A percentile compares a stretch with the other conserved stretches of the same genome.
These are phyloP conservation scores for Xylariaceae sp. DNA, from an alignment of 2,329 filamentous ascomycete species.

Conservation along the genomic window DNA sequence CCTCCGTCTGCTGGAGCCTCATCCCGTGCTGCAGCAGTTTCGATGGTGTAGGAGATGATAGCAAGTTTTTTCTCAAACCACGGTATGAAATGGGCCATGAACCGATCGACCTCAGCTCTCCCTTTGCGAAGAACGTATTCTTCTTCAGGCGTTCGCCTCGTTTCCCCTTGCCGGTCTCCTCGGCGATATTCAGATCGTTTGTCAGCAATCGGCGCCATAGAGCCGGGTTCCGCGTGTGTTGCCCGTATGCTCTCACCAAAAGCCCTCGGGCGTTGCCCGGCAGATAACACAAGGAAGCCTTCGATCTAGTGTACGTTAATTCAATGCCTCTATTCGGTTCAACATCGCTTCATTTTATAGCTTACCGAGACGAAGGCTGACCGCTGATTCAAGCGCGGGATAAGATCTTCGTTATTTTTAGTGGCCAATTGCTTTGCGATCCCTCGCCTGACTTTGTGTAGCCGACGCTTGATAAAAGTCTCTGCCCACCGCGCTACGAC, in stretches of 20 bases:
- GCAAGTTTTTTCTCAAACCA: constrained; percentile 30
- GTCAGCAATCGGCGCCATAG: constrained; percentile 27
- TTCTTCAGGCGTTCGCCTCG: constrained; percentile 24
- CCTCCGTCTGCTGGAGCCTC: constrained; percentile 17
- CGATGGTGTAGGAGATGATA: constrained; percentile 27
- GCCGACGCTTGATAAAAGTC: constrained; percentile 13
- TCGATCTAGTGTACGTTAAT: constrained; percentile 3
- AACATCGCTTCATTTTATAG: too few relatives aligned
- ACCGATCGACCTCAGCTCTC: constrained; percentile 22
- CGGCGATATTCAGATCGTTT: constrained; percentile 24
- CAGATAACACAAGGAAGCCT: constrained; percentile 11
- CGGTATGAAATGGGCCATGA: constrained; percentile 27
- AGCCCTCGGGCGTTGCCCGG: constrained; percentile 19
- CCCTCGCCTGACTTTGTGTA: constrained; percentile 25
- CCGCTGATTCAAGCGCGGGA: too few relatives aligned
- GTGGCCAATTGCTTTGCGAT: constrained; percentile 25
- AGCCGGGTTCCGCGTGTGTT: too few relatives aligned
- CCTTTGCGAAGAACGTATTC: constrained; percentile 28
- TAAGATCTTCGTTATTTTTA: too few relatives aligned
- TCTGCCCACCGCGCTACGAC: neutral
- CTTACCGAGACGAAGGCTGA: too few relatives aligned
- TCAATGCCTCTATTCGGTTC: neutral
- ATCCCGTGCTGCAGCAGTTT: constrained; percentile 25
- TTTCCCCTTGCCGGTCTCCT: constrained; percentile 17
- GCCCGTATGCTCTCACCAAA: too few relatives aligned